Percentiles rank a stretch among this genome's conserved stretches.
phyloP scores from a whole-genome alignment of 441 rosid species.

The Croton setiger region DNA sequence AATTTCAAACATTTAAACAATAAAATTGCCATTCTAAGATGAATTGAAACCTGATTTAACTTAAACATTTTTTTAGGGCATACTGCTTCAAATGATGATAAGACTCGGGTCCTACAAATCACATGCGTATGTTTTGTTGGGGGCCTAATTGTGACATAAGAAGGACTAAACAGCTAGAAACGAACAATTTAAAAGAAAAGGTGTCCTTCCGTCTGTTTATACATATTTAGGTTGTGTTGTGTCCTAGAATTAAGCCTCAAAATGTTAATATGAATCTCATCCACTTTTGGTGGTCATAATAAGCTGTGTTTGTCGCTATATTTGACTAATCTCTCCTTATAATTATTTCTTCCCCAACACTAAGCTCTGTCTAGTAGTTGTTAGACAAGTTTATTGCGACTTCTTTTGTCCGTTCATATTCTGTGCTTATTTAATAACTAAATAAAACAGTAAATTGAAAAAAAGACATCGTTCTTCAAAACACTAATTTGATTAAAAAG shows the following conservation, averaged over 20 bases:
- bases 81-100: slow-evolving; percentile 3
- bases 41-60: slow-evolving; percentile 6
- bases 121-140: slow-evolving; percentile 23
- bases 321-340: no score
- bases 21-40: not conserved
- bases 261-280: not conserved
- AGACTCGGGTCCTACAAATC: slow-evolving; percentile 26
- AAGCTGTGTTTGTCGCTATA: not conserved
- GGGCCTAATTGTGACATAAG: slow-evolving; percentile 19
- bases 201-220: not conserved
- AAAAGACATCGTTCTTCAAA: no score
- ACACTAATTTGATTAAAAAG: no score
- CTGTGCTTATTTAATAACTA: no score
- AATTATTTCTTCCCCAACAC: no score
- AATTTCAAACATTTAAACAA: not conserved
- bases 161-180: slow-evolving; percentile 17
- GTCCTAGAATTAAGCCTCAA: not conserved
- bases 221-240: not conserved
- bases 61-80: slow-evolving; percentile 10
- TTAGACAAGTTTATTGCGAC: no score
- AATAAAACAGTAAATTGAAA: no score
- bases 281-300: slow-evolving; percentile 4
- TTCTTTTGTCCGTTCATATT: no score
- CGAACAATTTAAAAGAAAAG: not conserved
- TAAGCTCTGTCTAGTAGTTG: no score